Conservation (phyloP, 78 protist genomes). For the Emiliania huxleyi region DNA sequence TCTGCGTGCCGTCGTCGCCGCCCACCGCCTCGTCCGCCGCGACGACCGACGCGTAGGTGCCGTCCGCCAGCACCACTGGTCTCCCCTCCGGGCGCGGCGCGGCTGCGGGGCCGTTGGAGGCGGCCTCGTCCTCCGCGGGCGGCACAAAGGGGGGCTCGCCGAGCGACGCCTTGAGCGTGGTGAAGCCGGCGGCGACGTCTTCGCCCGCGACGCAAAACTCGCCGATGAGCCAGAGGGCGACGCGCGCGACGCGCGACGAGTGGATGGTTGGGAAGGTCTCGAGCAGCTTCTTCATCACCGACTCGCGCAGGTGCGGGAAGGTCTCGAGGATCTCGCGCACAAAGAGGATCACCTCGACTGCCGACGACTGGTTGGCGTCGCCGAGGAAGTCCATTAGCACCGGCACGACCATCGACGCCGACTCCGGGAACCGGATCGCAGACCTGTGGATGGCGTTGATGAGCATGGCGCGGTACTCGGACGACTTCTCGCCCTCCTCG, state of each 20-base stretch:
- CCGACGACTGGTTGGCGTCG: slow-evolving; percentile 23
- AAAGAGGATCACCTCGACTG: slow-evolving; percentile 43
- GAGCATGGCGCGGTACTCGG: slow-evolving; percentile 79
- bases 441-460: slow-evolving; percentile 82
- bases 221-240: slow-evolving; percentile 32
- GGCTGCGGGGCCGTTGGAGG: neutral
- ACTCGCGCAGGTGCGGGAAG: slow-evolving; percentile 71
- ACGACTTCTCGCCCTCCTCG: slow-evolving; percentile 35
- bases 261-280: neutral
- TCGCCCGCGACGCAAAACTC: slow-evolving; percentile 56
- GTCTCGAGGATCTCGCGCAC: slow-evolving; percentile 69
- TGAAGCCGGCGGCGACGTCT: slow-evolving; percentile 59
- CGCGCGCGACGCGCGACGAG: slow-evolving; percentile 20
- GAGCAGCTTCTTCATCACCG: slow-evolving; percentile 58
- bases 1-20: neutral
- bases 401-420: slow-evolving; percentile 83
- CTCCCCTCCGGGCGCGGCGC: neutral
- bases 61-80: slow-evolving; percentile 40
- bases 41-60: slow-evolving; percentile 55
- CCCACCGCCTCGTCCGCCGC: slow-evolving; percentile 6
- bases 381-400: slow-evolving; percentile 42
- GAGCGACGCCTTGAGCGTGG: slow-evolving; percentile 44
- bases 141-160: slow-evolving; percentile 33
- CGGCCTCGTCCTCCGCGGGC: neutral
- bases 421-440: slow-evolving; percentile 85